Conservation (phyloP, 2,329 filamentous ascomycete genomes). For the Talaromyces rugulosus region DNA sequence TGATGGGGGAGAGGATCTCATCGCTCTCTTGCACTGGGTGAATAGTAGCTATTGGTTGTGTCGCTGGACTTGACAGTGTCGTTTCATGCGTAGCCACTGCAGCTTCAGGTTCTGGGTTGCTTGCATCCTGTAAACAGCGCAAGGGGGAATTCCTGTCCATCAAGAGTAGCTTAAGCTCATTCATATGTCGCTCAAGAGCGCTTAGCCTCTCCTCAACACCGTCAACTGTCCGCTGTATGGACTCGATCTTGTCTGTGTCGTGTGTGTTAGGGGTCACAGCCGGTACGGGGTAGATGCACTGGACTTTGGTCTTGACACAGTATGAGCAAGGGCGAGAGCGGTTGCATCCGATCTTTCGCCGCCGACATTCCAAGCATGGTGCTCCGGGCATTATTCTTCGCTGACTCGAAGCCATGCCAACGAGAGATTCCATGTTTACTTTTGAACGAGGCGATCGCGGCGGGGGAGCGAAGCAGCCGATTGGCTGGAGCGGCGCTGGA, state of each 20-base stretch:
- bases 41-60: slow-evolving; percentile 10
- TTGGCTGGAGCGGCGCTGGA: too few relatives aligned
- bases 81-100: not conserved
- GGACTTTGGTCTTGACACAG: slow-evolving; percentile 28
- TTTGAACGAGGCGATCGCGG: too few relatives aligned
- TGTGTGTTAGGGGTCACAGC: not conserved
- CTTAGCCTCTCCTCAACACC: slow-evolving; percentile 4
- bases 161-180: not conserved
- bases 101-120: slow-evolving; percentile 1
- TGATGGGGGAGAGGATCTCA: not conserved
- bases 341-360: slow-evolving; percentile 25
- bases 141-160: not conserved
- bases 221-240: not conserved
- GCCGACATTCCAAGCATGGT: slow-evolving; percentile 22
- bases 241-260: not conserved
- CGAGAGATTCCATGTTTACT: not conserved
- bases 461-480: too few relatives aligned
- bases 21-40: not conserved
- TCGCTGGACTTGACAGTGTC: slow-evolving; percentile 6
- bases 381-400: slow-evolving; percentile 10
- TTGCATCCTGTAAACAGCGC: not conserved
- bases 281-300: slow-evolving; percentile 28
- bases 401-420: not conserved
- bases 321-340: slow-evolving; percentile 20
- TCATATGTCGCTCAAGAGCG: not conserved